Base-by-base conservation (phyloP, 441 rosid species). In the Isatis lusitanica region DNA sequence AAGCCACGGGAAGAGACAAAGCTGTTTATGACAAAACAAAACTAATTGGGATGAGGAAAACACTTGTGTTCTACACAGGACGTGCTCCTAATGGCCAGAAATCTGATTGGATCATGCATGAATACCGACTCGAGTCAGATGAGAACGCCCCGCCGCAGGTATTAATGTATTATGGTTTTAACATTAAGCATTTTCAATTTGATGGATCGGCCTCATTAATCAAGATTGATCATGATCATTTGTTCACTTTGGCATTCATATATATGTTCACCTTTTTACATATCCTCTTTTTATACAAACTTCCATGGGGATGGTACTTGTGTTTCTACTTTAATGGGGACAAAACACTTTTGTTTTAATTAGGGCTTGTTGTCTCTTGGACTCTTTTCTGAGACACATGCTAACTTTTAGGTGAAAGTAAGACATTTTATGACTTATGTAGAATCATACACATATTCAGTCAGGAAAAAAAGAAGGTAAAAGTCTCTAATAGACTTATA, bases 1-100 rank as follows among this genome's bases (percentile, higher is more conserved):
- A 93, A 81, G 98, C 98, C 7, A 93, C 98, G 0, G 98, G 98
- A 15, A 63, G 98, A 77, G 98, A 93, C 85, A 93, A 93, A 72
- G 86, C 92, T 7, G 88, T 93, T 30, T 90, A 87, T 48, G 95
- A 90, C 79, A 90, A 93, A 78, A 71, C 81, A 33, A 93, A 88
- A 71, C 90, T 93, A 38, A 88, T 93, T 58, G 98, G 98, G 15
- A 90, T 93, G 98, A 85, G 98, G 80, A 93, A 93, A 82, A 93
- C 98, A 30, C 93, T 93, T 57, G 98, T 90, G 12, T 93, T 90
- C 86, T 93, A 93, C 84, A 86, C 84, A 83, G 98, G 98, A 77
- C 84, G 98, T 82, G 98, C 98, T 16, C 98, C 98, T 2, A 89
- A 89, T 82, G 98, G 98, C 1, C 90, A 83, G 66, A 93, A 93